phyloP scores from a whole-genome alignment of 192 early-diverging fungal genomes.

The Podila clonocystis region DNA sequence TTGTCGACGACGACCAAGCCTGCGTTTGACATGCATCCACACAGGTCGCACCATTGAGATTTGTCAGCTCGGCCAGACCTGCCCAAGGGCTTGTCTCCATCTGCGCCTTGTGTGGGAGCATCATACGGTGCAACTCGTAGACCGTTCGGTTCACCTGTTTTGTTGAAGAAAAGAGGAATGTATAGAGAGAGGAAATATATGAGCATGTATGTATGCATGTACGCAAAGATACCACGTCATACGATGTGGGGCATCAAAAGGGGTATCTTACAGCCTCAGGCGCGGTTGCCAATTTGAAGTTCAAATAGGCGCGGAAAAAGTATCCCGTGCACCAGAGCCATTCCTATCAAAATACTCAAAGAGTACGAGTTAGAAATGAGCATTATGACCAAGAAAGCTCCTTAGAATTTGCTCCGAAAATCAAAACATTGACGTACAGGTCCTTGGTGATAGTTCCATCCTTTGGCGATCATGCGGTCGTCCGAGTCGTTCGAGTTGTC shows the following conservation, averaged over 20 bases:
- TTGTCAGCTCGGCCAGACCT: slow-evolving; percentile 98
- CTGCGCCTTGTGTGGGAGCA: slow-evolving; percentile 81
- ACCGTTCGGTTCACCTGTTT: slow-evolving; percentile 59
- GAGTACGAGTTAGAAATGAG: neutral
- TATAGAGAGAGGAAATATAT: slow-evolving; percentile 3
- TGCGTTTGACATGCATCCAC: slow-evolving; percentile 90
- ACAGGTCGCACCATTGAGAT: slow-evolving; percentile 84
- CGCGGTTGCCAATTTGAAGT: slow-evolving; percentile 60
- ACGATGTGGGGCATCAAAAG: too few relatives aligned
- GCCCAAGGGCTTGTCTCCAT: slow-evolving; percentile 81
- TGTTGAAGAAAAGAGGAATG: neutral
- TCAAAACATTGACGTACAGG: slow-evolving; percentile 56
- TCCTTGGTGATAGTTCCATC: slow-evolving; percentile 98
- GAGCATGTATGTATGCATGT: neutral
- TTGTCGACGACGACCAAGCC: slow-evolving; percentile 87
- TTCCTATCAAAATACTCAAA: slow-evolving; percentile 65
- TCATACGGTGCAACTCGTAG: slow-evolving; percentile 72
- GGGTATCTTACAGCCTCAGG: slow-evolving; percentile 31
- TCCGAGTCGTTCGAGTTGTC: slow-evolving; percentile 90
- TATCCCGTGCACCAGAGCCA: slow-evolving; percentile 96
- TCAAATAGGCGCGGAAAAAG: slow-evolving; percentile 87
- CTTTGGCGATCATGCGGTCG: slow-evolving; percentile 91
- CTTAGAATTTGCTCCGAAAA: neutral
- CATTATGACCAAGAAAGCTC: neutral
- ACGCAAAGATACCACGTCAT: too few relatives aligned